These are phyloP conservation scores for Austroboletus niveus DNA, from an alignment of 1,284 basidiomycete genomes.

Conservation along the genomic window DNA sequence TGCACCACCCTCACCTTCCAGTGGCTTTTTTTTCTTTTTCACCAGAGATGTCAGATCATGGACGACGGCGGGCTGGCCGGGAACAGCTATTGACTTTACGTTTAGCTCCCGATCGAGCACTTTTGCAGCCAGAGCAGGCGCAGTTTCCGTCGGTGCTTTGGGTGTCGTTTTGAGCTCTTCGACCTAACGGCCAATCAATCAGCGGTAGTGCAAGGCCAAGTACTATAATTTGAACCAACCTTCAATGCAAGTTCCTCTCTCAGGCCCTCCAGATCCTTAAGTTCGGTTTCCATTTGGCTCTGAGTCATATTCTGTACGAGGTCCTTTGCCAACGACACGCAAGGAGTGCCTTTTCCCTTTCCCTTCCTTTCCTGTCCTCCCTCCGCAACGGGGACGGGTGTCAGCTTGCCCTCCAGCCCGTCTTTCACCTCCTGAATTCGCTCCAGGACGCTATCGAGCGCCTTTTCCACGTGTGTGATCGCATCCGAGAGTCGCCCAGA, in stretches of 20 bases:
- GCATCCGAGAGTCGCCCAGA: constrained; percentile 78
- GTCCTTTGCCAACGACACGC: constrained; percentile 48
- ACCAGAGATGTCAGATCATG: constrained; percentile 83
- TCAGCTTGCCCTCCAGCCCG: constrained; percentile 45
- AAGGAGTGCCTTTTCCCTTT: constrained; percentile 58
- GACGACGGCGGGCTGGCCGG: constrained; percentile 43
- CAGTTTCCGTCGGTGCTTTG: constrained; percentile 52
- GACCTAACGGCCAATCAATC: constrained; percentile 46
- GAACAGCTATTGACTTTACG: constrained; percentile 25
- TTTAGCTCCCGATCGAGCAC: constrained; percentile 70
- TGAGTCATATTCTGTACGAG: constrained; percentile 59
- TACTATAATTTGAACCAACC: constrained; percentile 39
- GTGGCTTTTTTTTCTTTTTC: constrained; percentile 75
- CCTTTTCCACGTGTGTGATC: constrained; percentile 75
- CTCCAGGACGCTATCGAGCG: constrained; percentile 70
- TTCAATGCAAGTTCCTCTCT: constrained; percentile 80
- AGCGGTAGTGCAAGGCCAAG: background rate
- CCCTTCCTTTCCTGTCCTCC: constrained; percentile 48
- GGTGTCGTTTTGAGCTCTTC: constrained; percentile 85
- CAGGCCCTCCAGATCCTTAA: constrained; percentile 74
- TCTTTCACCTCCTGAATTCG: constrained; percentile 64
- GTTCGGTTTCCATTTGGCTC: constrained; percentile 69
- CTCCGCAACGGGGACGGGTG: constrained; percentile 22
- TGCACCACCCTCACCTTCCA: constrained; percentile 34
- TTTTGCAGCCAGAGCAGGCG: constrained; percentile 63